Evolutionary conservation across 176 grass and related monocot species (phyloP), one percentile per base, ranked within the genome.

Genomic region (Triticum timopheevii): DNA sequence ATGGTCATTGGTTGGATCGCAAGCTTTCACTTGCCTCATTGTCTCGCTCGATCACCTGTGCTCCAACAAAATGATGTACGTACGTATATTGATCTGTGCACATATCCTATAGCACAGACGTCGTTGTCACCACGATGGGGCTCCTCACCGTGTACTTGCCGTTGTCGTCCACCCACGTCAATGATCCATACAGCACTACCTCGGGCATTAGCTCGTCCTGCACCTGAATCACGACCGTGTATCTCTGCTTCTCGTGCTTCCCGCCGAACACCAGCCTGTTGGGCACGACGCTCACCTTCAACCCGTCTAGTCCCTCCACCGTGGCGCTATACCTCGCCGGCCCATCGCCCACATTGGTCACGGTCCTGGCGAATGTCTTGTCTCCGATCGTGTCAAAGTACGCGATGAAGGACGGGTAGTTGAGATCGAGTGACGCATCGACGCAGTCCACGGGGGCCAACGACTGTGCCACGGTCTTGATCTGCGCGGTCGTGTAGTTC

Each of bases 391-490:
- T 42, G 22, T 81, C 56, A 74, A 91, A 93, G 38, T 89, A 95
- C 4, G 88, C 83, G 64, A 98, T 98, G 77, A 98, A 93, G 0
- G 96, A 98, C 0, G 93, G 91, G 39, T 98, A 98, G 85, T 98
- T 98, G 73, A 98, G 93, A 80, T 98, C 96, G 6, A 87, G 50
- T 1, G 91, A 87, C 1, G 91, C 91, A 25, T 79, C 78, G 52
- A 76, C 15, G 66, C 93, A 98, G 85, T 92, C 75, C 15, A 87
- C 90, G 3, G 80, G 15, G 2, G 82, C 15, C 36, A 78, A 23
- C 6, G 86, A 83, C 76, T 80, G 81, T 27, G 84, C 83, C 56
- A 97, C 83, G 67, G 89, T 54, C 84, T 82, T 94, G 76, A 97
- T 94, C 85, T 97, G 94, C 44, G 69, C 56, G 45, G 9, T 72